Base-by-base conservation (phyloP, 148 eudicot genomes). In the Linanthus parryae region DNA sequence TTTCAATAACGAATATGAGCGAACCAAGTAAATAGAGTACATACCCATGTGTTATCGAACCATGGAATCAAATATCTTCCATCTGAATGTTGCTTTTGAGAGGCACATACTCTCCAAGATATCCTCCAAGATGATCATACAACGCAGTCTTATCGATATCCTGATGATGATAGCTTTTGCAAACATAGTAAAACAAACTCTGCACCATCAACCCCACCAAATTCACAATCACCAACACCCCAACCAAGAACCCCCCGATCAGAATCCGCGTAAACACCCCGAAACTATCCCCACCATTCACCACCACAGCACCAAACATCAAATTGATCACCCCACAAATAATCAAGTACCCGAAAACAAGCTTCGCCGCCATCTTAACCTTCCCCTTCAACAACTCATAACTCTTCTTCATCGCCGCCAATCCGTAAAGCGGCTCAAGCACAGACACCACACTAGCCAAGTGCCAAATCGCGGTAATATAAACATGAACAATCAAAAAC, bases 81-180 rank as follows among this genome's bases (percentile, higher is more conserved):
- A 92, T 64, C 73, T 92, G 96, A 71, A 92, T 75, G 76, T 77
- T 81, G 71, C 98, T 92, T 68, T 92, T 92, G 18, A 92, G 90
- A 50, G 96, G 98, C 67, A 92, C 98, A 59, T 92, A 87, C 52
- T 92, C 98, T 8, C 98, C 98, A 22, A 91, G 82, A 68, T 91
- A 91, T 1, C 95, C 98, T 28, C 96, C 98, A 24, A 92, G 87
- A 56, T 92, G 98, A 74, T 92, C 94, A 49, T 84, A 77, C 35
- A 87, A 59, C 14, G 88, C 94, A 20, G 63, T 71, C 74, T 87
- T 92, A 62, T 87, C 98, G 26, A 92, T 92, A 18, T 75, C 81
- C 44, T 92, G 85, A 64, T 79, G 87, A 66, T 92, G 96, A 68
- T 61, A 82, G 46, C 96, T 87, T 68, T 92, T 92, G 62, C 98